These are phyloP conservation scores for Heliosperma pusillum DNA, from an alignment of 148 eudicot genomes.

Conservation along the genomic window DNA sequence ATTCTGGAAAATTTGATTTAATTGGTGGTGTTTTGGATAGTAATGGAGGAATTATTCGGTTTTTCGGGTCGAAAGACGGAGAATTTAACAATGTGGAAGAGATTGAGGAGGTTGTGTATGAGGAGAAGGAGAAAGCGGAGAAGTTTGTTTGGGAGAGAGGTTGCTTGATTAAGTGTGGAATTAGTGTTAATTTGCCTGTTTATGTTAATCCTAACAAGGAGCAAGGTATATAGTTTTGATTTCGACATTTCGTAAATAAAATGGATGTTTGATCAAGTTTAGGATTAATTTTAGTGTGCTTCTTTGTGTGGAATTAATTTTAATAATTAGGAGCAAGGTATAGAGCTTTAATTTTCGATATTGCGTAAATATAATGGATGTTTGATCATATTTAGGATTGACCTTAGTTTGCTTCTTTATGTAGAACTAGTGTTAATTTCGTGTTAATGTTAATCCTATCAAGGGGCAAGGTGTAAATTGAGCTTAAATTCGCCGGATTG, in stretches of 20 bases:
- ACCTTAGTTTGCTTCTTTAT: too few relatives aligned
- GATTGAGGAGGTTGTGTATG: constrained; percentile 55
- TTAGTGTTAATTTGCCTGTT: constrained; percentile 67
- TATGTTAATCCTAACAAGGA: constrained; percentile 49
- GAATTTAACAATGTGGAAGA: constrained; percentile 32
- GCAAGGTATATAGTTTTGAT: constrained; percentile 37
- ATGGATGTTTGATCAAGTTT: not conserved
- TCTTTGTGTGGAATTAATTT: not conserved
- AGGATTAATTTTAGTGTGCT: not conserved
- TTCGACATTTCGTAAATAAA: not conserved
- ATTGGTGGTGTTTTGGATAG: constrained; percentile 58
- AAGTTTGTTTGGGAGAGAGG: constrained; percentile 84
- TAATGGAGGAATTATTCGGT: constrained; percentile 34
- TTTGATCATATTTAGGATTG: too few relatives aligned
- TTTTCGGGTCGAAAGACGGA: constrained; percentile 50
- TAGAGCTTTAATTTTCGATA: too few relatives aligned
- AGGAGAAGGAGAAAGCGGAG: constrained; percentile 62
- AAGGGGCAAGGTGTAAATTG: too few relatives aligned
- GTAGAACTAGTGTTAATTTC: too few relatives aligned
- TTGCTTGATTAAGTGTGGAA: constrained; percentile 62
- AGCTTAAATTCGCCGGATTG: too few relatives aligned
- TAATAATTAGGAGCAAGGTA: too few relatives aligned
- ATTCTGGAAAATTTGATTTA: constrained; percentile 27
- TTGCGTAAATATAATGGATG: too few relatives aligned
- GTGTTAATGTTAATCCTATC: too few relatives aligned